A percentile compares a stretch with the other conserved stretches of the same genome.
These are phyloP conservation scores for Amanita exitialis DNA, from an alignment of 768 basidiomycete species.

Conservation along the genomic window DNA sequence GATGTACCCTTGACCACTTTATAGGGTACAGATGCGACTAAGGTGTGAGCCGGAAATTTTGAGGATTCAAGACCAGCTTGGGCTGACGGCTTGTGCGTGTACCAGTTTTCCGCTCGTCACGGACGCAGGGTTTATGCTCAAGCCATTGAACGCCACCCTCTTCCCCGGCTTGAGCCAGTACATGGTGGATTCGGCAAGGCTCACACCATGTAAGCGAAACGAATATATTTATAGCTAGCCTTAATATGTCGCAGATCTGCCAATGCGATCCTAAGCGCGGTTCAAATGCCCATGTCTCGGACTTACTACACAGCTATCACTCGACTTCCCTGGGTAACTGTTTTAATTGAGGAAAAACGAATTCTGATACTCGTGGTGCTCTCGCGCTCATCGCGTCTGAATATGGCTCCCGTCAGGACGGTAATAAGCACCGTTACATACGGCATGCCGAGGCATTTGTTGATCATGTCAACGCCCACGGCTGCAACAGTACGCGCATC, in stretches of 20 bases:
- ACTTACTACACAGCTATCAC: too few species aligned
- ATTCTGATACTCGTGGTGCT: too few species aligned
- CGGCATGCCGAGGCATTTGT: too few species aligned
- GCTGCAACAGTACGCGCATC: not conserved
- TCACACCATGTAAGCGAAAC: constrained; percentile 22
- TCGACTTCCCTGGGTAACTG: constrained; percentile 28
- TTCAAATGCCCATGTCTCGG: constrained; percentile 27
- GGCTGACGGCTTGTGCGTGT: not conserved
- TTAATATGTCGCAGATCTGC: constrained; percentile 26
- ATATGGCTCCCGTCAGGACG: constrained; percentile 31
- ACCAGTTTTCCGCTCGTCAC: not conserved
- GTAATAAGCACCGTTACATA: too few species aligned
- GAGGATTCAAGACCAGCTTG: too few species aligned
- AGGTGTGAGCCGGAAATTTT: not conserved
- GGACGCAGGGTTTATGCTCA: constrained; percentile 23
- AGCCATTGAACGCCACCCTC: constrained; percentile 28
- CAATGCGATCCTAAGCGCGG: constrained; percentile 29
- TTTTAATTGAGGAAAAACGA: too few species aligned
- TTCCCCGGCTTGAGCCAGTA: too few species aligned
- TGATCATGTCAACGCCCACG: constrained; percentile 25
- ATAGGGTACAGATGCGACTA: not conserved
- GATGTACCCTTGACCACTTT: too few species aligned
- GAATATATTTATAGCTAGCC: too few species aligned
- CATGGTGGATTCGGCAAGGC: constrained; percentile 45
- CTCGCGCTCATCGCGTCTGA: constrained; percentile 39